Conservation (phyloP, 2,329 filamentous ascomycete species). For the Pestalotiopsis sp. region DNA sequence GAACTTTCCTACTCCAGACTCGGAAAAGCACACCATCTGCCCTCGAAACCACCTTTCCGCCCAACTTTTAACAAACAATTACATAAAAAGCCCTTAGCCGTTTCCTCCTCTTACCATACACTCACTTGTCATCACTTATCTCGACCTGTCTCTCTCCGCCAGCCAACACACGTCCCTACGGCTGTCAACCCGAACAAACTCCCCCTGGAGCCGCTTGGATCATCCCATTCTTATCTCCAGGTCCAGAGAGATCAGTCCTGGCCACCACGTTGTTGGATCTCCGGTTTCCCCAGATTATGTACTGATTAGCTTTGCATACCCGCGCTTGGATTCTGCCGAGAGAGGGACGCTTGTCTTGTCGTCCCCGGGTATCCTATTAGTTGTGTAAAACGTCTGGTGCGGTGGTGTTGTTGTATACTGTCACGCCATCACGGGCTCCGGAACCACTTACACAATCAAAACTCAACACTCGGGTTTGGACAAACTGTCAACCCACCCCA, state of each 20-base stretch:
- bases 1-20: background rate
- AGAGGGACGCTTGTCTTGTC: conserved; percentile 6
- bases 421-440: conserved; percentile 15
- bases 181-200: conserved; percentile 23
- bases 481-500: background rate
- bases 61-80: conserved; percentile 19
- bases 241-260: conserved; percentile 17
- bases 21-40: conserved; percentile 9
- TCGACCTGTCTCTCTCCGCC: conserved; percentile 15
- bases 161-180: conserved; percentile 27
- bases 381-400: background rate
- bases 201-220: conserved; percentile 37
- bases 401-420: conserved; percentile 12
- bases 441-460: conserved; percentile 13
- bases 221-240: conserved; percentile 34
- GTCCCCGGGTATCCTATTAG: background rate
- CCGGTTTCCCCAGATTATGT: conserved; percentile 41
- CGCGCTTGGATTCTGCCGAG: conserved; percentile 21
- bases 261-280: conserved; percentile 41
- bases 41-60: conserved; percentile 6
- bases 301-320: conserved; percentile 43
- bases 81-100: conserved; percentile 16
- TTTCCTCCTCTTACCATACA: conserved; percentile 34
- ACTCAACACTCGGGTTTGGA: background rate
- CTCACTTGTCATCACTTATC: conserved; percentile 25